phyloP scores from a whole-genome alignment of 208 protist genomes.

The Porcisia deanei region DNA sequence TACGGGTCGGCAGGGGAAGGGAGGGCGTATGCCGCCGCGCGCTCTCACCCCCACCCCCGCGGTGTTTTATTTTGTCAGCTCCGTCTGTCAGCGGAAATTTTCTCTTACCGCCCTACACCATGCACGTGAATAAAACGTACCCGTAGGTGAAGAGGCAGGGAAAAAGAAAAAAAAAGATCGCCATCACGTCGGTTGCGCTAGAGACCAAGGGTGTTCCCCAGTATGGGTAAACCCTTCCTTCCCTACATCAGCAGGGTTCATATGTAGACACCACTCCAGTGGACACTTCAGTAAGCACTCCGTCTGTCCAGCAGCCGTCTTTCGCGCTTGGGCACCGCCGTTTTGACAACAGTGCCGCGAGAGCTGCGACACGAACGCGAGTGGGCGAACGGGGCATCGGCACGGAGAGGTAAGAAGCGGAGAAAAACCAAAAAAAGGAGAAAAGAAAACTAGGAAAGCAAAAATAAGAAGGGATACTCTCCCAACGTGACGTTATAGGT shows the following conservation, averaged over 20 bases:
- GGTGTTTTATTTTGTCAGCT: too few species aligned
- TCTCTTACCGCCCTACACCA: too few species aligned
- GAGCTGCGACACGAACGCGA: neutral
- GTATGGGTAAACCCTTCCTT: too few species aligned
- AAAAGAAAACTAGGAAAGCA: neutral
- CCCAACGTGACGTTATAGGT: constrained; percentile 34
- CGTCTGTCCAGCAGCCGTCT: neutral
- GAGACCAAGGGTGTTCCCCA: neutral
- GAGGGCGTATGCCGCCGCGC: neutral
- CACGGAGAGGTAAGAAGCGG: neutral
- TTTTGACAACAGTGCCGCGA: neutral
- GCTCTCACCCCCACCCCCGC: too few species aligned
- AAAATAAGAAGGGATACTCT: neutral
- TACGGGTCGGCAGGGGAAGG: neutral
- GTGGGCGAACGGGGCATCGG: neutral
- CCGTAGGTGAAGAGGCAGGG: too few species aligned
- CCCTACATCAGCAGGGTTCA: neutral
- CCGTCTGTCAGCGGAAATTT: too few species aligned
- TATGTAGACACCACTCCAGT: neutral
- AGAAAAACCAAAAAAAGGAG: neutral
- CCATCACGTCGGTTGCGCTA: neutral
- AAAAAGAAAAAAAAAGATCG: neutral
- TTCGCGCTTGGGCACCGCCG: neutral
- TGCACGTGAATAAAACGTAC: too few species aligned
- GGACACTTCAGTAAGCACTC: neutral